Conservation (phyloP, 2,329 filamentous ascomycete species). For the Calycina herbarum region DNA sequence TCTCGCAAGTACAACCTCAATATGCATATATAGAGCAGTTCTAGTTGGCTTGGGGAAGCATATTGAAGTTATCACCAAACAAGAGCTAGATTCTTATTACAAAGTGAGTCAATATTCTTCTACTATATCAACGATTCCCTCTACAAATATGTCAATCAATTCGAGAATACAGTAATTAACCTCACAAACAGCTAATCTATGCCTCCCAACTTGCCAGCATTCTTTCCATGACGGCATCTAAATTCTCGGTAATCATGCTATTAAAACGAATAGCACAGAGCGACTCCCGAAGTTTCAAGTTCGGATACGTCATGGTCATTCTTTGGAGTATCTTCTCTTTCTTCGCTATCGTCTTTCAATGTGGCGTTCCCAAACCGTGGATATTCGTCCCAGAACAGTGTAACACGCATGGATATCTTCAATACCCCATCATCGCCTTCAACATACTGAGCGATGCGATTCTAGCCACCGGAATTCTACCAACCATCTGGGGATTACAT, state of each 20-base stretch:
- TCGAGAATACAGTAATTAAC: no score
- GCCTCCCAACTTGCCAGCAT: constrained; percentile 12
- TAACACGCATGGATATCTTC: no score
- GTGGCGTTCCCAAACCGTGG: constrained; percentile 12
- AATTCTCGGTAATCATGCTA: constrained; percentile 16
- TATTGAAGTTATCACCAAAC: constrained; percentile 2
- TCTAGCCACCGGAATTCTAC: no score
- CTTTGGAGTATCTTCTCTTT: constrained; percentile 15
- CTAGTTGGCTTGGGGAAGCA: constrained; percentile 14
- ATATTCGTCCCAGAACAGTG: constrained; percentile 5
- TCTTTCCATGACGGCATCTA: constrained; percentile 12
- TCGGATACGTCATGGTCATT: not conserved
- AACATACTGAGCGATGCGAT: no score
- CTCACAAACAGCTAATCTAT: constrained; percentile 1
- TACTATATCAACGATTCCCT: no score
- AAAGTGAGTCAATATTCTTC: constrained; percentile 9
- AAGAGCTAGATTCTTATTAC: constrained; percentile 13
- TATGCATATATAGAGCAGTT: constrained; percentile 15
- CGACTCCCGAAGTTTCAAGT: not conserved
- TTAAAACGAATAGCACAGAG: constrained; percentile 16
- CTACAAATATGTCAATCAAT: no score
- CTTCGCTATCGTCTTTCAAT: constrained; percentile 17
- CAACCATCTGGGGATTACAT: no score
- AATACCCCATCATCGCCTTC: no score
- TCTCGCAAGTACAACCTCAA: not conserved